These are phyloP conservation scores for Solanum dulcamara DNA, from an alignment of 257 asterid species.

Conservation along the genomic window DNA sequence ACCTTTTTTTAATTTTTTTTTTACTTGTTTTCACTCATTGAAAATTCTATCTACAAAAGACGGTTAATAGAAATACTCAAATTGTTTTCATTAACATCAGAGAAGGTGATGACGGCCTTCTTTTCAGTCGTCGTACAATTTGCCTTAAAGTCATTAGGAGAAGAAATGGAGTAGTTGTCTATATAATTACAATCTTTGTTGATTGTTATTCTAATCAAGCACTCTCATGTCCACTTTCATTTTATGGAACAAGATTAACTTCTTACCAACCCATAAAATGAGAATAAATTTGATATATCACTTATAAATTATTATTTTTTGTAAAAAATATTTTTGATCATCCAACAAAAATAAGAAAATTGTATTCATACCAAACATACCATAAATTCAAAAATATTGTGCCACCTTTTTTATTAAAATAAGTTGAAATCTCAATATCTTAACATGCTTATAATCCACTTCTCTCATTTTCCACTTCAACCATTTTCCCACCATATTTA, in stretches of 20 bases:
- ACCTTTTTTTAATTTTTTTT: not conserved
- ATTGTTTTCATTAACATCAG: rapidly evolving
- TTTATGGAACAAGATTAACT: not conserved
- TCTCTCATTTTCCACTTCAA: not conserved
- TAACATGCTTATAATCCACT: not conserved
- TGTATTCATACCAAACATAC: not conserved
- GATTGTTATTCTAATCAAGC: rapidly evolving
- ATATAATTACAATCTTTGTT: no score
- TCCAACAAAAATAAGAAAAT: not conserved
- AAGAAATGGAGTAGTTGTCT: no score
- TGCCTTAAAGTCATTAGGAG: not conserved
- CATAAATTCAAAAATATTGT: not conserved
- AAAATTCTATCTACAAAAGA: no score
- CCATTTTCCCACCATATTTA: not conserved
- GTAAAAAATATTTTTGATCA: not conserved
- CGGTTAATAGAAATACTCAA: no score
- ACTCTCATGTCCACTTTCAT: not conserved
- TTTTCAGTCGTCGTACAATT: not conserved
- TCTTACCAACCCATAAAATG: no score
- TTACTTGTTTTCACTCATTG: no score
- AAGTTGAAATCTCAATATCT: not conserved
- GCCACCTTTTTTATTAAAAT: not conserved
- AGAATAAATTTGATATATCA: no score
- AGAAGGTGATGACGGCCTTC: rapidly evolving
- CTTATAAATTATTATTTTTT: no score